Evolutionary conservation across 163 green algal genomes (phyloP).

Genomic region (Chloromonas sp.): DNA sequence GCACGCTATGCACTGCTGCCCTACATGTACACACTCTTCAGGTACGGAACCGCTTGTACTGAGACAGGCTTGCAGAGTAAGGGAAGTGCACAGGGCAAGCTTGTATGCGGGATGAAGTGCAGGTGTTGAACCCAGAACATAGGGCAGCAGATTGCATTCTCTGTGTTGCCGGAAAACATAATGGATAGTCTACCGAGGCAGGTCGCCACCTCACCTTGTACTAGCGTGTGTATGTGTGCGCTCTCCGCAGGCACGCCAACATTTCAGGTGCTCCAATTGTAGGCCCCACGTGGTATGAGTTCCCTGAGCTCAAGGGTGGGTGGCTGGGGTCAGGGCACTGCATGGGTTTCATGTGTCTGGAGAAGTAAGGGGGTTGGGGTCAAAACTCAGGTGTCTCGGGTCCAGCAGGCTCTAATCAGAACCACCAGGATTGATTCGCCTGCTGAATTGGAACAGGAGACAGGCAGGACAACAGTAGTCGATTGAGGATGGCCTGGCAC

Average conservation of each 20-base stretch:
- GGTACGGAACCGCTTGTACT: constrained; percentile 11
- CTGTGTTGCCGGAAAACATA: neutral
- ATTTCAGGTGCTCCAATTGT: constrained; percentile 78
- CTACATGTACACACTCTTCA: constrained; percentile 98
- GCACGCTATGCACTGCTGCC: constrained; percentile 88
- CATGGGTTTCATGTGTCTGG: neutral
- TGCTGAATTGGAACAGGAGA: too few relatives aligned
- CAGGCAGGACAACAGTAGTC: too few relatives aligned
- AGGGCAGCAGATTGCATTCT: neutral
- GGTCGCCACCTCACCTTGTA: too few relatives aligned
- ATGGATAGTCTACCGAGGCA: too few relatives aligned
- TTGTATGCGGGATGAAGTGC: too few relatives aligned
- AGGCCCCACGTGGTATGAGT: constrained; percentile 91
- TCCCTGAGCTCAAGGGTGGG: constrained; percentile 55
- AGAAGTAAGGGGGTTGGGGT: neutral
- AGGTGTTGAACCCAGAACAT: too few relatives aligned
- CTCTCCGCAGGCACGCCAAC: constrained; percentile 44
- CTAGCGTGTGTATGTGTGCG: too few relatives aligned
- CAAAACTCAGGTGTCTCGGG: too few relatives aligned
- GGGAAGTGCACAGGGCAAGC: too few relatives aligned
- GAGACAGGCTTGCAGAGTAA: neutral
- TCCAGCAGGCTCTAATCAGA: too few relatives aligned
- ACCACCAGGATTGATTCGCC: too few relatives aligned
- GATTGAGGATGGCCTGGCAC: too few relatives aligned
- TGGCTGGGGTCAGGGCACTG: neutral